A percentile compares a stretch with the other conserved stretches of the same genome.
Conservation (phyloP, 139 green algal species). For the Ettlia oleoabundans region DNA sequence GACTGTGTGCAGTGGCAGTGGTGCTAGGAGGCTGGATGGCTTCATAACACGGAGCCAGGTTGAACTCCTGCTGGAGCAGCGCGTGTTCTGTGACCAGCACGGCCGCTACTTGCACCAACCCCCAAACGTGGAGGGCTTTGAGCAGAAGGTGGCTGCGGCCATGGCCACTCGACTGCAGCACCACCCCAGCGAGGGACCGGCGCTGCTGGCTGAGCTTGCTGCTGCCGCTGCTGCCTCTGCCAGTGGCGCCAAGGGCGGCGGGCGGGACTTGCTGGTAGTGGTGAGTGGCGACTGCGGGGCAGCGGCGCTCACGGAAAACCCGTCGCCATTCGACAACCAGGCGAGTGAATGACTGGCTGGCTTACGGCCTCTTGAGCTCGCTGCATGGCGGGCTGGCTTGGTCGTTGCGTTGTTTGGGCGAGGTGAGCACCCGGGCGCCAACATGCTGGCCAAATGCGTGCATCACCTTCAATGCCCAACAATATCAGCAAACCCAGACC, state of each 20-base stretch:
- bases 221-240: background rate
- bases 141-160: background rate
- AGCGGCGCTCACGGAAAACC: background rate
- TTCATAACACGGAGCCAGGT: slow-evolving; percentile 23
- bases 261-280: background rate
- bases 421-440: too few species aligned
- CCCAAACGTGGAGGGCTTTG: background rate
- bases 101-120: slow-evolving; percentile 4
- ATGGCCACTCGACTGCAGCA: background rate
- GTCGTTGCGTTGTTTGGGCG: background rate
- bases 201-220: background rate
- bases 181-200: background rate
- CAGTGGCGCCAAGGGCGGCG: too few species aligned
- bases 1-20: too few species aligned
- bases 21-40: background rate
- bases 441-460: too few species aligned
- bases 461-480: too few species aligned
- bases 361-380: background rate
- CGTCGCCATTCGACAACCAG: slow-evolving; percentile 27
- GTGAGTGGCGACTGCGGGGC: background rate
- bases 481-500: too few species aligned
- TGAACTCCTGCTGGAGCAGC: slow-evolving; percentile 2
- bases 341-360: background rate
- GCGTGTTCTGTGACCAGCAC: slow-evolving; percentile 13
- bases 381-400: background rate